phyloP scores from a whole-genome alignment of 371 early-diverging fungal species.

The Mortierella sp. region DNA sequence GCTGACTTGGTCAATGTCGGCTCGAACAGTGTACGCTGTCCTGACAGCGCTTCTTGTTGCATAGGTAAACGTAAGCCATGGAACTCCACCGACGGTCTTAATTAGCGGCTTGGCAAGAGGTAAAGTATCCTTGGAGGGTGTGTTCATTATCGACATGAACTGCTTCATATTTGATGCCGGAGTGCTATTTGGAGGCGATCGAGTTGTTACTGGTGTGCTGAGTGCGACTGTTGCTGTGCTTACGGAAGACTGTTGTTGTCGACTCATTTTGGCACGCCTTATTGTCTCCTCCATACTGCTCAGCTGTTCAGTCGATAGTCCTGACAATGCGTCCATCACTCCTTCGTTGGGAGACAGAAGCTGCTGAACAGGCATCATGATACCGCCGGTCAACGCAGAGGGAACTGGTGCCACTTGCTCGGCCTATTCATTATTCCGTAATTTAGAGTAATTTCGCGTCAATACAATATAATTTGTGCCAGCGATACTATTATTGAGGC shows the following conservation, averaged over 20 bases:
- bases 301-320: slow-evolving; percentile 11
- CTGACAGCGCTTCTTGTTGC: slow-evolving; percentile 10
- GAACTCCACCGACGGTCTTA: slow-evolving; percentile 10
- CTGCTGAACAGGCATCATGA: slow-evolving; percentile 15
- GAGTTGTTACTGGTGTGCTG: neutral
- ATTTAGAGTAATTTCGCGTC: neutral
- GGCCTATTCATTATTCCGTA: neutral
- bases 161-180: slow-evolving; percentile 7
- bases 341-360: slow-evolving; percentile 11
- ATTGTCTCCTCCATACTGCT: slow-evolving; percentile 7
- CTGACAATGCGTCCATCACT: slow-evolving; percentile 1
- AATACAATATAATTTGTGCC: neutral
- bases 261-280: slow-evolving; percentile 2
- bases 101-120: slow-evolving; percentile 12
- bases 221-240: neutral
- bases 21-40: slow-evolving; percentile 13
- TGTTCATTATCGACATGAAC: slow-evolving; percentile 22
- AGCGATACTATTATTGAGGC: neutral
- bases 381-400: neutral
- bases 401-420: neutral
- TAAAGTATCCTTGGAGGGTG: neutral
- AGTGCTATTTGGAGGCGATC: neutral
- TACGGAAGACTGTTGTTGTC: neutral
- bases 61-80: slow-evolving; percentile 46
- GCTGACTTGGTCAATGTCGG: slow-evolving; percentile 8